Percentiles rank a stretch among this genome's conserved stretches.
Conservation (phyloP, 805 yeast species). For the Tetrapisispora taiwanensis region DNA sequence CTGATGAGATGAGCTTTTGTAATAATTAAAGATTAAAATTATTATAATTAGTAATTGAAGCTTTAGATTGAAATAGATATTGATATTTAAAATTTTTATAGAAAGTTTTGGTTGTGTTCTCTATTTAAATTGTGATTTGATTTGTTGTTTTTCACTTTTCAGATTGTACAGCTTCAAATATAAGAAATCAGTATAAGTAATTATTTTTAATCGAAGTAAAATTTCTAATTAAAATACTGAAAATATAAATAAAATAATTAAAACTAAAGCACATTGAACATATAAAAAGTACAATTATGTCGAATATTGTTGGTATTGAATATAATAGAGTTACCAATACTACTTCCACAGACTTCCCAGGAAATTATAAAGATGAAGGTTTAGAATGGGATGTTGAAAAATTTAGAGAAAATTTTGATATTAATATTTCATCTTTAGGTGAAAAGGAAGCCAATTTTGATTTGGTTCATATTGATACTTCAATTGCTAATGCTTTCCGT, state of each 20-base stretch:
- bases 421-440: conserved; percentile 53
- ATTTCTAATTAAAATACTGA: too few relatives aligned
- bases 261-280: background rate
- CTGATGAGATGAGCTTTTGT: conserved; percentile 10
- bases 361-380: conserved; percentile 52
- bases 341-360: conserved; percentile 86
- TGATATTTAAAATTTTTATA: too few relatives aligned
- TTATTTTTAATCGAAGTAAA: too few relatives aligned
- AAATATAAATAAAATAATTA: too few relatives aligned
- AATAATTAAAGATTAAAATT: background rate
- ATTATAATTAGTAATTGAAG: background rate
- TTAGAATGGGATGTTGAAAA: conserved; percentile 75
- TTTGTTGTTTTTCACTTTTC: too few relatives aligned
- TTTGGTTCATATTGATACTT: conserved; percentile 75
- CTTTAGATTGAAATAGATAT: background rate
- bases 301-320: conserved; percentile 72
- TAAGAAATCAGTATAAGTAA: too few relatives aligned
- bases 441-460: conserved; percentile 80
- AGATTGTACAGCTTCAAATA: too few relatives aligned
- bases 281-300: conserved; percentile 10
- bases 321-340: conserved; percentile 87
- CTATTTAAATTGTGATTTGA: too few relatives aligned
- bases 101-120: too few relatives aligned
- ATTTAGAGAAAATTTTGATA: conserved; percentile 57
- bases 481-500: conserved; percentile 92